These are phyloP conservation scores for Alternaria ventricosa DNA, from an alignment of 2,329 filamentous ascomycete species.

Conservation along the genomic window DNA sequence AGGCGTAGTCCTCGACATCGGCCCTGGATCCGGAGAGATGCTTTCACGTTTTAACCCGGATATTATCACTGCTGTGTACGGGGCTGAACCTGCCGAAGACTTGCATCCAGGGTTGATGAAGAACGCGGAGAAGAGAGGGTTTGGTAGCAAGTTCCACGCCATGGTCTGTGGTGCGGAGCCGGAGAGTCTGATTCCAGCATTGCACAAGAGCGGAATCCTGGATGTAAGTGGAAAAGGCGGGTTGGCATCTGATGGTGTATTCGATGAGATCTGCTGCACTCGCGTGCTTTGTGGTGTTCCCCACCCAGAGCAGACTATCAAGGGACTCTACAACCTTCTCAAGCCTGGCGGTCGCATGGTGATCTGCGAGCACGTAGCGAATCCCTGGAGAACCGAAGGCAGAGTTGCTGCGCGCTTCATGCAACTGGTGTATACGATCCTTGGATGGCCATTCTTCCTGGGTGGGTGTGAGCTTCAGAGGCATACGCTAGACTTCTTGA, in stretches of 20 bases:
- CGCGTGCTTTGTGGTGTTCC: conserved; percentile 64
- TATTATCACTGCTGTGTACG: conserved; percentile 58
- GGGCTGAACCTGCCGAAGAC: conserved; percentile 59
- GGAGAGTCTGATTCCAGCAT: conserved; percentile 53
- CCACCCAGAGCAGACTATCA: conserved; percentile 53
- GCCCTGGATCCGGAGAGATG: conserved; percentile 61
- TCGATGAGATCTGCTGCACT: conserved; percentile 63
- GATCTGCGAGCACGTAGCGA: conserved; percentile 63
- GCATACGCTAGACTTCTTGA: conserved; percentile 55
- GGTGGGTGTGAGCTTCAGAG: conserved; percentile 60
- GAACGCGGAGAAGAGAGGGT: conserved; percentile 50
- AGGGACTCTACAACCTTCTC: conserved; percentile 57
- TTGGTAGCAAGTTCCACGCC: conserved; percentile 58
- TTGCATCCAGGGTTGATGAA: conserved; percentile 55
- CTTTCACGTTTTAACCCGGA: conserved; percentile 54
- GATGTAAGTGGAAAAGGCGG: conserved; percentile 27
- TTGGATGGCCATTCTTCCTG: conserved; percentile 61
- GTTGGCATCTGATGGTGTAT: conserved; percentile 48
- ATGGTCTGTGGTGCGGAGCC: conserved; percentile 57
- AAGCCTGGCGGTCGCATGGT: conserved; percentile 63
- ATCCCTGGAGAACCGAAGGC: conserved; percentile 57
- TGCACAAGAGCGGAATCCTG: conserved; percentile 53
- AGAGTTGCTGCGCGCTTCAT: conserved; percentile 52
- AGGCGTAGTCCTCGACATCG: conserved; percentile 49
- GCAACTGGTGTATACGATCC: conserved; percentile 54